Base-by-base conservation (phyloP, 176 grass and related monocot genomes). In the Eremochloa ophiuroides region DNA sequence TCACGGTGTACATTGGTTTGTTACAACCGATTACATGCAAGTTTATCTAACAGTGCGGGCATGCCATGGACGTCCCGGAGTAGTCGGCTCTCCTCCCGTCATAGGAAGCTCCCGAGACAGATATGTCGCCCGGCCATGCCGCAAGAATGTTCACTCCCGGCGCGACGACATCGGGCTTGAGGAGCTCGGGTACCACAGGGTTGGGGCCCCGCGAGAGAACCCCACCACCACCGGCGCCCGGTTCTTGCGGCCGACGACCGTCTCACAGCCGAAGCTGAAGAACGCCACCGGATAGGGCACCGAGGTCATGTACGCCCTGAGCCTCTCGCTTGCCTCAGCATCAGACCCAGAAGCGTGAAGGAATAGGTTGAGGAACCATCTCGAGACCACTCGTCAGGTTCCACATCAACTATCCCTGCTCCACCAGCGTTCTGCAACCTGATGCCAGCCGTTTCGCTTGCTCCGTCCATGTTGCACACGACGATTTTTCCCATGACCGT, bases 41-140 rank as follows among this genome's bases (percentile, higher is more conserved):
- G n/a, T n/a, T n/a, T n/a, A n/a, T n/a, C n/a, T n/a, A n/a, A n/a
- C n/a, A n/a, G 61, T 92, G 90, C 30, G 90, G 90, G 69, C 86
- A 88, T 27, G 90, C 69, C 90, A 92, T 92, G 73, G 90, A 92
- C 1, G 91, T 93, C 20, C 91, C 84, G 2, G 91, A 93, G 85
- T 87, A 89, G 16, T 40, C 16, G 25, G 37, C 60, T 28, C 71
- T 84, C 48, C 85, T 82, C 18, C 17, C 1, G 78, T 92, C 87
- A 11, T 34, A 23, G 22, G 28, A 10, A 69, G 8, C 2, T 8
- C 18, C 26, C 1, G 77, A 75, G 8, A 87, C 3, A 3, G 42
- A 18, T 4, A 84, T 80, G 16, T 33, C 37, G 70, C 84, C 20
- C 27, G 42, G 18, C 69, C 69, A 77, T 11, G 50, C 31, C 1